A percentile compares a stretch with the other conserved stretches of the same genome.
Evolutionary conservation across 176 grass and related monocot genomes (phyloP).

Genomic region (Lolium perenne): DNA sequence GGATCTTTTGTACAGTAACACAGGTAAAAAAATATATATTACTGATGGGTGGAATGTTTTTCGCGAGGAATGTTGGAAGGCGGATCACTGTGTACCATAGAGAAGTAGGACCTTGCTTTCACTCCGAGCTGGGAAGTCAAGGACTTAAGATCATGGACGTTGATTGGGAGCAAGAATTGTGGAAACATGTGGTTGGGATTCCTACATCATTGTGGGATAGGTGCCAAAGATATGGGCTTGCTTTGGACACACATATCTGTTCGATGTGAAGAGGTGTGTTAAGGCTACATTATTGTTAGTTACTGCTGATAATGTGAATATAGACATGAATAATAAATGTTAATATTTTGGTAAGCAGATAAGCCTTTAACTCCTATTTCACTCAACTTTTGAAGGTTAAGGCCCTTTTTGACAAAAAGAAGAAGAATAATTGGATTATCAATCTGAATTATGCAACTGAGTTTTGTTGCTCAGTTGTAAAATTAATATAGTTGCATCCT

Average conservation of each 20-base stretch:
- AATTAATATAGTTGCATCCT: neutral
- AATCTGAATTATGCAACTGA: slow-evolving; percentile 8
- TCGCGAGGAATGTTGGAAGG: slow-evolving; percentile 28
- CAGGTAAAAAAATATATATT: neutral
- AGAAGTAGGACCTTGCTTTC: slow-evolving; percentile 20
- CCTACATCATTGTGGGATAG: slow-evolving; percentile 17
- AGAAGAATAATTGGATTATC: slow-evolving; percentile 6
- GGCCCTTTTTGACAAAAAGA: neutral
- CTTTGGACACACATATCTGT: neutral
- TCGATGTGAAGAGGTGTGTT: slow-evolving; percentile 27
- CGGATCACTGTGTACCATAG: slow-evolving; percentile 16
- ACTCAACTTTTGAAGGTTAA: neutral
- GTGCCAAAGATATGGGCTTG: slow-evolving; percentile 2
- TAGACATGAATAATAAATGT: slow-evolving; percentile 19
- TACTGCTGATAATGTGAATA: slow-evolving; percentile 19
- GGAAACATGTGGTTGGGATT: neutral
- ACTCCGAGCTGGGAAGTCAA: neutral
- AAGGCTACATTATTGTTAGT: slow-evolving; percentile 9
- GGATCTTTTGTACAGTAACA: slow-evolving; percentile 24
- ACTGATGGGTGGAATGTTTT: slow-evolving; percentile 27
- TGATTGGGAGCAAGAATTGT: slow-evolving; percentile 22
- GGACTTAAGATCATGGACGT: slow-evolving; percentile 18
- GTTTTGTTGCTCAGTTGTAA: slow-evolving; percentile 18
- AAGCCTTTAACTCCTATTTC: neutral
- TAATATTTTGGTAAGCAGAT: neutral